Percentiles rank a stretch among this genome's conserved stretches.
Conservation (phyloP, 306 rosid genomes). For the Vicia villosa region DNA sequence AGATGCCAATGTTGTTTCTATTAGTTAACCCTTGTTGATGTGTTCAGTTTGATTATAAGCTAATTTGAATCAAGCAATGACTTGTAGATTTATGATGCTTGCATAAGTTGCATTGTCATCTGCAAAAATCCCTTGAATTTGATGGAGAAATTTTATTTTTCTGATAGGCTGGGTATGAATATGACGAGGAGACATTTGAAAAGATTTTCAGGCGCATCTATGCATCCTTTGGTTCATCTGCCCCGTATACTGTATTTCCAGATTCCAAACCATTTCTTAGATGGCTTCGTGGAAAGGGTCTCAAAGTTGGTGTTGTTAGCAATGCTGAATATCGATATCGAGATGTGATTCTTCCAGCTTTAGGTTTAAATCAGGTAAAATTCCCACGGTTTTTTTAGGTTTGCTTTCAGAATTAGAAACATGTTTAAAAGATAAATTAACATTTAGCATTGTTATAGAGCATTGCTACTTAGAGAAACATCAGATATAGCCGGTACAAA, state of each 20-base stretch:
- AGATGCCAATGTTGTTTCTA: constrained; percentile 20
- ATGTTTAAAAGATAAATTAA: background rate
- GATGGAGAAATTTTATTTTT: constrained; percentile 39
- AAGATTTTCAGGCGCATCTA: constrained; percentile 90
- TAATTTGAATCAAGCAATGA: constrained; percentile 17
- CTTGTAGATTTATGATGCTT: constrained; percentile 27
- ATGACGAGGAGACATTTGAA: constrained; percentile 96
- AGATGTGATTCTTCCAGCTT: constrained; percentile 91
- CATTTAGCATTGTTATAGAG: background rate
- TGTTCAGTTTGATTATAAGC: constrained; percentile 1
- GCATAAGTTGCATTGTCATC: constrained; percentile 12
- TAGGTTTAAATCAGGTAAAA: constrained; percentile 70
- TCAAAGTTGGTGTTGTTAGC: constrained; percentile 84
- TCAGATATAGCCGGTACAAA: background rate
- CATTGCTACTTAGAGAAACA: background rate
- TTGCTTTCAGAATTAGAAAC: constrained; percentile 4
- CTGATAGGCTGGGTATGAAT: constrained; percentile 88
- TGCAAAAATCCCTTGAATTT: constrained; percentile 20
- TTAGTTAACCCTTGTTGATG: background rate
- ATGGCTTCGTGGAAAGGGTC: constrained; percentile 80
- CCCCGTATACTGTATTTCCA: constrained; percentile 77
- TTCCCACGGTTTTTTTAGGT: constrained; percentile 1
- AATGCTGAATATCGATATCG: constrained; percentile 82
- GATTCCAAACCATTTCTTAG: constrained; percentile 90
- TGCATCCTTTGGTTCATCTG: constrained; percentile 90